phyloP scores from a whole-genome alignment of 2,329 filamentous ascomycete species.

The Aspergillus ochraceoroseus region DNA sequence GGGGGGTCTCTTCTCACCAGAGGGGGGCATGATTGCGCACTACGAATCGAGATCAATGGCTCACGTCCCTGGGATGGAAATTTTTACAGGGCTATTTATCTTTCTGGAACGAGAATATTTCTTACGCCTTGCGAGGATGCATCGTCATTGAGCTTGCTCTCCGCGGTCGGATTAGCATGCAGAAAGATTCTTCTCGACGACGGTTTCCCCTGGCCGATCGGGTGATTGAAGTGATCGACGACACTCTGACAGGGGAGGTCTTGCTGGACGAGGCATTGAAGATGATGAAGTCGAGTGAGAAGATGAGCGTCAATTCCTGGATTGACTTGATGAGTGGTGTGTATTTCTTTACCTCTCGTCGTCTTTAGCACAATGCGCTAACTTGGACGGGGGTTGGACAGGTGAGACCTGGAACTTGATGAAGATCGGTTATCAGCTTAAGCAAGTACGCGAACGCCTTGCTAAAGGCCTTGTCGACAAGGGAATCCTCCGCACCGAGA shows the following conservation, averaged over 20 bases:
- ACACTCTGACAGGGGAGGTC: slow-evolving; percentile 93
- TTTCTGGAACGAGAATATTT: slow-evolving; percentile 99
- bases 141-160: slow-evolving; percentile 98
- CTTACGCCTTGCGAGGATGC: slow-evolving; percentile 92
- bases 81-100: slow-evolving; percentile 79
- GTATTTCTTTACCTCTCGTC: slow-evolving; percentile 4
- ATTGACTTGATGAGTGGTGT: slow-evolving; percentile 98
- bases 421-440: slow-evolving; percentile 99
- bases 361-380: slow-evolving; percentile 2
- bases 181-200: slow-evolving; percentile 87
- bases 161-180: slow-evolving; percentile 94
- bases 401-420: slow-evolving; percentile 99
- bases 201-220: slow-evolving; percentile 90
- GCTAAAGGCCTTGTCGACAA: slow-evolving; percentile 98
- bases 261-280: slow-evolving; percentile 95
- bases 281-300: slow-evolving; percentile 99
- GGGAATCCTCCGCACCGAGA: slow-evolving; percentile 95
- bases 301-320: slow-evolving; percentile 99
- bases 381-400: slow-evolving; percentile 39
- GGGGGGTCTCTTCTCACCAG: too few species aligned
- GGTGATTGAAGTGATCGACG: slow-evolving; percentile 94
- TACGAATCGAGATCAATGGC: slow-evolving; percentile 12
- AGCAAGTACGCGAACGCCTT: slow-evolving; percentile 95
- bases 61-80: slow-evolving; percentile 18
- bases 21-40: not conserved